Conservation (phyloP, 441 rosid species). For the Gossypium schwendimanii region DNA sequence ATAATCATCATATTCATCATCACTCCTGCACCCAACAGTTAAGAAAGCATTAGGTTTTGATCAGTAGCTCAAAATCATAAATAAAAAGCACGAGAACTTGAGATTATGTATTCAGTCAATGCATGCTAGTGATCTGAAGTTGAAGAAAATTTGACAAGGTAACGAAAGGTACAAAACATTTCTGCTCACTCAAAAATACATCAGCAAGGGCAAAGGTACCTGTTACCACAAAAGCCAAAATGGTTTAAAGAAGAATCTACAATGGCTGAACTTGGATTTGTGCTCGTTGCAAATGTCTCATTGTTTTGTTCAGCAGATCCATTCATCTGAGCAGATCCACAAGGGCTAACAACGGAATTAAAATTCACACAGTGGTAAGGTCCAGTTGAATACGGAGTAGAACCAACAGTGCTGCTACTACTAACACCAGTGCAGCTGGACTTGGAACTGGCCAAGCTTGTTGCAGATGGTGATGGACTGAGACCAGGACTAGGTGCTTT, state of each 20-base stretch:
- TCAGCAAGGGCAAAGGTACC: conserved; percentile 25
- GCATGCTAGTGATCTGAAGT: neutral
- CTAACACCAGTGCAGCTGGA: conserved; percentile 47
- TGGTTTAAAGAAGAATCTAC: conserved; percentile 34
- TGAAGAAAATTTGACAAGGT: conserved; percentile 2
- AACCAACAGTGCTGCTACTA: conserved; percentile 43
- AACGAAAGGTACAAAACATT: neutral
- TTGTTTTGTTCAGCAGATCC: conserved; percentile 29
- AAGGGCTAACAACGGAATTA: conserved; percentile 31
- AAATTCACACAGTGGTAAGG: conserved; percentile 36
- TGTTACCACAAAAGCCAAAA: conserved; percentile 39
- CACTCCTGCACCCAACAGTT: conserved; percentile 42
- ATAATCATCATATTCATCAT: conserved; percentile 53
- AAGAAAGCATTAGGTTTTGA: conserved; percentile 14
- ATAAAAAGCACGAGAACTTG: conserved; percentile 1
- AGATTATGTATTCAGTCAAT: neutral
- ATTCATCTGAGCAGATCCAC: conserved; percentile 32
- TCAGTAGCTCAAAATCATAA: neutral
- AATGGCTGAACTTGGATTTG: conserved; percentile 20
- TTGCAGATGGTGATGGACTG: conserved; percentile 50
- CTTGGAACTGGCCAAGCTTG: conserved; percentile 48
- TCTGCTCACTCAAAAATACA: neutral
- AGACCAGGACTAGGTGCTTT: conserved; percentile 35
- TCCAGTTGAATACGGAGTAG: conserved; percentile 34
- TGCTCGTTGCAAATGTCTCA: conserved; percentile 26